Percentiles rank a stretch among this genome's conserved stretches.
Evolutionary conservation across 345 rosid species (phyloP).

Genomic region (Jatropha curcas): DNA sequence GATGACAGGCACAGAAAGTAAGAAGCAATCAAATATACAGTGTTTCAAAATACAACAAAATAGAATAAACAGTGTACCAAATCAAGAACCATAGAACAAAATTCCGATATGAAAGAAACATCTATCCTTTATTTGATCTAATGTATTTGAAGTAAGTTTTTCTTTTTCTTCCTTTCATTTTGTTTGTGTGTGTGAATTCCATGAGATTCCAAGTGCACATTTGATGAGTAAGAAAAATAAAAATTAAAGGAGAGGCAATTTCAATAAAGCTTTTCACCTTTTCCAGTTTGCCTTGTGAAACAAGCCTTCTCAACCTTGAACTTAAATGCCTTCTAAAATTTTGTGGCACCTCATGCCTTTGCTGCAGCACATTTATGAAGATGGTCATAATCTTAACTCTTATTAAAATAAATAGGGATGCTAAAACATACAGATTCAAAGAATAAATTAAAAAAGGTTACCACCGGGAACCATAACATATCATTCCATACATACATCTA

Average conservation of each 20-base stretch:
- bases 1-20: neutral
- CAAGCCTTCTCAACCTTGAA: slow-evolving; percentile 76
- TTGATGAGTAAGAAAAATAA: neutral
- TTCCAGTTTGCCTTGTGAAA: slow-evolving; percentile 65
- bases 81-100: neutral
- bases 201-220: neutral
- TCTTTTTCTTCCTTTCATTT: no score
- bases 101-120: neutral
- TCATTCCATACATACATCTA: neutral
- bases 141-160: neutral
- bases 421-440: neutral
- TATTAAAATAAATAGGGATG: neutral
- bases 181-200: neutral
- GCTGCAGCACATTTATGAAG: slow-evolving; percentile 37
- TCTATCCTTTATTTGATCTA: neutral
- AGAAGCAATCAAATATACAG: neutral
- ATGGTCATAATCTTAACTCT: slow-evolving; percentile 8
- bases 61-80: no score
- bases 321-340: slow-evolving; percentile 61
- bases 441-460: neutral
- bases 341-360: slow-evolving; percentile 58
- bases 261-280: slow-evolving; percentile 43
- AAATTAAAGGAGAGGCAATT: neutral
- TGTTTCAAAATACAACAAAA: neutral
- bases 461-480: neutral